Percentiles rank a stretch among this genome's conserved stretches.
These are phyloP conservation scores for Cucurbita maxima DNA, from an alignment of 306 rosid species.

Conservation along the genomic window DNA sequence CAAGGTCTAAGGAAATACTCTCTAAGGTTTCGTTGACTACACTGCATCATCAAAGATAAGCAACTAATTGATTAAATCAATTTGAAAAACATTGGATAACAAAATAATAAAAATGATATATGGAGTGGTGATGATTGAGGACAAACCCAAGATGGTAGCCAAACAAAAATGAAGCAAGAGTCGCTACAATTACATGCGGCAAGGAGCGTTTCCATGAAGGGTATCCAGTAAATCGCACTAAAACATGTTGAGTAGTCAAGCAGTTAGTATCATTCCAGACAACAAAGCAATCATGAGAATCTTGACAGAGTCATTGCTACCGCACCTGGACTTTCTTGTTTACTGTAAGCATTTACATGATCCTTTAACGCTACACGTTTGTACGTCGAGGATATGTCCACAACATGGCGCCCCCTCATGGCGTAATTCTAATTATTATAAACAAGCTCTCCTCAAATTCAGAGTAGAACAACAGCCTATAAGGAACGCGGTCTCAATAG, in stretches of 20 bases:
- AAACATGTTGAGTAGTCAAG: not conserved
- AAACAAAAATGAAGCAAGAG: constrained; percentile 65
- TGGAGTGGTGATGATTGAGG: constrained; percentile 6
- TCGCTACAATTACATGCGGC: constrained; percentile 72
- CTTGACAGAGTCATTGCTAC: not conserved
- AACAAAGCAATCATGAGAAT: not conserved
- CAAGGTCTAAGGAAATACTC: constrained; percentile 88
- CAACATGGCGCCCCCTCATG: constrained; percentile 7
- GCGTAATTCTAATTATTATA: not conserved
- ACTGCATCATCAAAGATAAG: constrained; percentile 25
- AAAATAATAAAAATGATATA: not conserved
- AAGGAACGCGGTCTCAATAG: not conserved
- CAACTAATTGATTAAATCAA: constrained; percentile 1
- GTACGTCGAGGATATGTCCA: not conserved
- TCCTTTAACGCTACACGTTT: not conserved
- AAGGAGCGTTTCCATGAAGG: constrained; percentile 85
- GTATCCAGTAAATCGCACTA: not conserved
- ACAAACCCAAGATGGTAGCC: constrained; percentile 93
- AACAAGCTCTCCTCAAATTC: not conserved
- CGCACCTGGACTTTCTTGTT: not conserved
- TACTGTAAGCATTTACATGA: not conserved
- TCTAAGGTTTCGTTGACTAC: constrained; percentile 95
- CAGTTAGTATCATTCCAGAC: not conserved
- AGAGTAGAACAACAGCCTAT: not conserved
- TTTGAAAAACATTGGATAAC: not conserved